phyloP scores from a whole-genome alignment of 192 early-diverging fungal species.

The Coemansia sp. region DNA sequence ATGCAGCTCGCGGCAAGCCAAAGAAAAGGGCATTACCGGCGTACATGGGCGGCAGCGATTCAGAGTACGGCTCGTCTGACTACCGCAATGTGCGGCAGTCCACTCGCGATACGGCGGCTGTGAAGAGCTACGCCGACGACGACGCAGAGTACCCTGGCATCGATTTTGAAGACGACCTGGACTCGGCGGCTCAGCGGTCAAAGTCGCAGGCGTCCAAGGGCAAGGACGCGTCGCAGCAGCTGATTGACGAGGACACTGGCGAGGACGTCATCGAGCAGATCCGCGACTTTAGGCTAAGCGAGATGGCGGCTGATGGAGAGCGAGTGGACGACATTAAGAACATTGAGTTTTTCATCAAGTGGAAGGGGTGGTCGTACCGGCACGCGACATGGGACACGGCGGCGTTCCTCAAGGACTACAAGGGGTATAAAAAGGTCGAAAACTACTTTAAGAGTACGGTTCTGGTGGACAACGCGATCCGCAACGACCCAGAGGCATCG shows the following conservation, averaged over 20 bases:
- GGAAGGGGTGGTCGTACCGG: slow-evolving; percentile 89
- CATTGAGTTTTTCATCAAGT: slow-evolving; percentile 91
- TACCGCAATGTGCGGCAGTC: slow-evolving; percentile 48
- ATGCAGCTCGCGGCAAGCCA: slow-evolving; percentile 15
- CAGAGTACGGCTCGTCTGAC: slow-evolving; percentile 53
- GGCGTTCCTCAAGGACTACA: slow-evolving; percentile 66
- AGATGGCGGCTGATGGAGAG: slow-evolving; percentile 21
- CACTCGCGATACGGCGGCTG: slow-evolving; percentile 25
- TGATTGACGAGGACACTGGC: slow-evolving; percentile 49
- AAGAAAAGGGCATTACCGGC: slow-evolving; percentile 45
- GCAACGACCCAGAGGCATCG: slow-evolving; percentile 69
- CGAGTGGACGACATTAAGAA: slow-evolving; percentile 51
- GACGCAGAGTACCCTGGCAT: slow-evolving; percentile 45
- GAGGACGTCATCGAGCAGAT: slow-evolving; percentile 54
- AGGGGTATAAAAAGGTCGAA: slow-evolving; percentile 88
- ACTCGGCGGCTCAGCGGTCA: slow-evolving; percentile 10
- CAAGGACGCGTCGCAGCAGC: slow-evolving; percentile 24
- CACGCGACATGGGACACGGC: slow-evolving; percentile 90
- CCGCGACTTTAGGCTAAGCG: slow-evolving; percentile 48
- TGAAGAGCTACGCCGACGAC: slow-evolving; percentile 57
- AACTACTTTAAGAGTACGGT: slow-evolving; percentile 79
- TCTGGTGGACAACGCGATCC: slow-evolving; percentile 60
- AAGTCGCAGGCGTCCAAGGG: slow-evolving; percentile 16
- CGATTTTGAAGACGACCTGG: slow-evolving; percentile 47
- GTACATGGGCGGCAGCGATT: slow-evolving; percentile 51